Evolutionary conservation across 108 stramenopile species (phyloP).

Genomic region (Mediolabrus comicus): DNA sequence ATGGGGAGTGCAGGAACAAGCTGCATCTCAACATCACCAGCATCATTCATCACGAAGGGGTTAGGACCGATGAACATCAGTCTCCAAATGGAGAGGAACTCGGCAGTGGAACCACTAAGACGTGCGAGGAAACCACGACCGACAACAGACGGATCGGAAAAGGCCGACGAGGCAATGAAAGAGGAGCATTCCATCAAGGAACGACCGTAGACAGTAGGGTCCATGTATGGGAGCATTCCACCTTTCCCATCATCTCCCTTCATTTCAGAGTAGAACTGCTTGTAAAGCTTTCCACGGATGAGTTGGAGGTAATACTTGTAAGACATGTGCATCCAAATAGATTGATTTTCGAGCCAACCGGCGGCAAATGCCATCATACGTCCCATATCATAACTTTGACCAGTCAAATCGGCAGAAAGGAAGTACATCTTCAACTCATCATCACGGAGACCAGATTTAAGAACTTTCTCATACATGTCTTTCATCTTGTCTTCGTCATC

Average conservation of each 20-base stretch:
- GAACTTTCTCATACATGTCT: slow-evolving; percentile 81
- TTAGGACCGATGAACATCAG: slow-evolving; percentile 91
- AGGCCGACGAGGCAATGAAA: slow-evolving; percentile 90
- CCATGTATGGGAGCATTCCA: slow-evolving; percentile 93
- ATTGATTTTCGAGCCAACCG: slow-evolving; percentile 96
- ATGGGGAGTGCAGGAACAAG: slow-evolving; percentile 87
- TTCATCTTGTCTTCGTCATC: slow-evolving; percentile 71
- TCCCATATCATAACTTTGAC: slow-evolving; percentile 93
- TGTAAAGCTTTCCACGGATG: slow-evolving; percentile 91
- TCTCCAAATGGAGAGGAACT: slow-evolving; percentile 94
- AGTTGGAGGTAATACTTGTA: slow-evolving; percentile 97
- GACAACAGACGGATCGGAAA: slow-evolving; percentile 80
- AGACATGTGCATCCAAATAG: slow-evolving; percentile 97
- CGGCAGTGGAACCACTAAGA: slow-evolving; percentile 94
- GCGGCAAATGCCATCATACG: slow-evolving; percentile 95
- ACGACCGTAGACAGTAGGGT: slow-evolving; percentile 88
- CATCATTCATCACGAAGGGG: slow-evolving; percentile 71
- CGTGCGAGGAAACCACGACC: slow-evolving; percentile 92
- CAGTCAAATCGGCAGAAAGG: slow-evolving; percentile 85
- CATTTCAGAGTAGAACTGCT: slow-evolving; percentile 89
- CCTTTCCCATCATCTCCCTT: slow-evolving; percentile 55
- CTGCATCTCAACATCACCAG: slow-evolving; percentile 75
- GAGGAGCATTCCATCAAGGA: slow-evolving; percentile 93
- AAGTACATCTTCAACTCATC: slow-evolving; percentile 85
- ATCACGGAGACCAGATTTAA: slow-evolving; percentile 87